Base-by-base conservation (phyloP, 2,329 filamentous ascomycete species). In the Zalaria sp. region DNA sequence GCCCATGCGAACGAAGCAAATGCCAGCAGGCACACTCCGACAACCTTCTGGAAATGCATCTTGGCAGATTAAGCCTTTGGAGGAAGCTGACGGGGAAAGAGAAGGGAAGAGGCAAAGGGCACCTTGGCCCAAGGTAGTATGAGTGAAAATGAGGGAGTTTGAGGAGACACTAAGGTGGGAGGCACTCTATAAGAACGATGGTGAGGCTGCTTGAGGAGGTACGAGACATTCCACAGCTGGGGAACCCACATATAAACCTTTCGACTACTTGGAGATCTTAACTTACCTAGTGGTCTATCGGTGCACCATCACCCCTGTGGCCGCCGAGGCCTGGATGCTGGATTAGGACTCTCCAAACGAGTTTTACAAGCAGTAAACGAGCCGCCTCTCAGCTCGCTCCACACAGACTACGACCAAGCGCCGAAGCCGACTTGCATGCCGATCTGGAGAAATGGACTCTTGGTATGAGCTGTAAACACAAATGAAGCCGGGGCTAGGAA, bases 21-120 rank as follows among this genome's bases (percentile, higher is more conserved):
- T 32, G 42, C 43, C 43, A 45, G 38, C 18, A 46, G 34, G 35
- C 43, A 46, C 25, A 38, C 28, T 10, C 43, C 37, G 32, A 37
- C 27, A 37, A 48, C 34, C 34, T 39, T 39, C 35, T 41, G 37
- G 31, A 43, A 42, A 34, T 44, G 42, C 46, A 48, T 48, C 10
- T 10, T 44, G 26, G 25, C n/a, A 34, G 35, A 27, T 44, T 38
- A 35, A 40, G 35, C 25, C 10, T 10, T 31, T 8, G 25, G 11
- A 34, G 2, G 18, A 8, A 27, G 41, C 25, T 11, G 37, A 9
- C 11, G 32, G 27, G 29, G 10, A 25, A 25, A 28, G 29, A 27
- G 25, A 18, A 10, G 18, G 18, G 27, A 5, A 27, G 35, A 40
- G 35, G 38, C 27, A 34, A 27, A 39, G 38, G 29, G 29, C 29